Conservation (phyloP, 805 yeast genomes). For the Starmerella bombicola region DNA sequence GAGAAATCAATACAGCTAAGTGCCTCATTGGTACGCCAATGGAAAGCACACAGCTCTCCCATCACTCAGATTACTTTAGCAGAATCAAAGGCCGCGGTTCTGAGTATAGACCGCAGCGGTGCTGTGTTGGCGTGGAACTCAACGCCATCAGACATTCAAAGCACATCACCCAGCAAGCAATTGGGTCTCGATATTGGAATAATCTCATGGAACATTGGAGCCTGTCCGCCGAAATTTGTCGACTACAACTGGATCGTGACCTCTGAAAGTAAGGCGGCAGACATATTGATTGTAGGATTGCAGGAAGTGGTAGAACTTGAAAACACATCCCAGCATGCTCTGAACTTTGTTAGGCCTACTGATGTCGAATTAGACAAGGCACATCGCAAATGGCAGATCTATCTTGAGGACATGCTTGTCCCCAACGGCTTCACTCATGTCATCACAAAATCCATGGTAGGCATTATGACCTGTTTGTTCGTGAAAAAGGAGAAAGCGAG, state of each 20-base stretch:
- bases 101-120: constrained; percentile 10
- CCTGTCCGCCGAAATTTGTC: constrained; percentile 28
- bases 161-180: constrained; percentile 18
- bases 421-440: constrained; percentile 38
- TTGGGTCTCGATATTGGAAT: constrained; percentile 24
- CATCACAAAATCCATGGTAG: constrained; percentile 77
- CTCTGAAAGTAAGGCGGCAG: constrained; percentile 31
- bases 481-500: constrained; percentile 42
- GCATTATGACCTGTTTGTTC: constrained; percentile 60
- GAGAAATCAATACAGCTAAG: constrained; percentile 16
- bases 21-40: constrained; percentile 29
- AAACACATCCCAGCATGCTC: constrained; percentile 69
- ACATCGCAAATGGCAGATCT: constrained; percentile 28
- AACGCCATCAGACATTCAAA: constrained; percentile 24
- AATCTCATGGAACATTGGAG: constrained; percentile 35
- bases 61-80: constrained; percentile 17
- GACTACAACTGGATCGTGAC: constrained; percentile 20
- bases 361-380: constrained; percentile 31
- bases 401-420: constrained; percentile 22
- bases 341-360: constrained; percentile 32
- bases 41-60: constrained; percentile 30
- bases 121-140: constrained; percentile 16
- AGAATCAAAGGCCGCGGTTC: constrained; percentile 10
- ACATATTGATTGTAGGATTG: constrained; percentile 68
- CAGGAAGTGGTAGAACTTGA: constrained; percentile 86